Conservation (phyloP, 495 filamentous ascomycete species). For the Aspergillus indologenus region DNA sequence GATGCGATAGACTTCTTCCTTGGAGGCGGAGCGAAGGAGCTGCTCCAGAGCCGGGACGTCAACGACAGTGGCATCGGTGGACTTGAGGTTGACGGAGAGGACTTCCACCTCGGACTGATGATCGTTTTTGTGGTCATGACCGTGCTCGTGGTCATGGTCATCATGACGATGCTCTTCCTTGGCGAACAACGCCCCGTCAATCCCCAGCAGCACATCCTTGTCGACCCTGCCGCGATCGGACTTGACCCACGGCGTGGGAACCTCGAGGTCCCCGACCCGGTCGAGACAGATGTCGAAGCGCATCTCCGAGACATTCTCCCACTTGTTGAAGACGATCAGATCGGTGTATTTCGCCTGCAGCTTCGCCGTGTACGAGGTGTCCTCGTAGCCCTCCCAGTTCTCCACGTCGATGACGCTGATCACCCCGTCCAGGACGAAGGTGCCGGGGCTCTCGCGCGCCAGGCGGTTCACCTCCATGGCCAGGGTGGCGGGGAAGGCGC, state of each 20-base stretch:
- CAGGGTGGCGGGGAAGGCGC: conserved; percentile 83
- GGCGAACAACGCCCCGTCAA: conserved; percentile 76
- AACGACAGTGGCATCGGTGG: conserved; percentile 40
- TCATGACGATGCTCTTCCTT: conserved; percentile 36
- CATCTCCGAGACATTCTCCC: conserved; percentile 71
- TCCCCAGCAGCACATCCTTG: conserved; percentile 74
- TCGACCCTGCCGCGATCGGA: conserved; percentile 72
- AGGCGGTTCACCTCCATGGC: conserved; percentile 93
- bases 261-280: conserved; percentile 78
- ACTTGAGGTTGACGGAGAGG: conserved; percentile 66
- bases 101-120: conserved; percentile 92
- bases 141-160: conserved; percentile 28
- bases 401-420: conserved; percentile 93
- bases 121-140: conserved; percentile 25
- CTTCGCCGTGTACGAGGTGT: conserved; percentile 84
- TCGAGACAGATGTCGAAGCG: conserved; percentile 80
- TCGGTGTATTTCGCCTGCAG: conserved; percentile 89
- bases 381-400: conserved; percentile 95
- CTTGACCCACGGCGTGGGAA: conserved; percentile 78
- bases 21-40: conserved; percentile 67
- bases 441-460: conserved; percentile 47
- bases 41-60: conserved; percentile 62
- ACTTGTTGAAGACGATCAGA: conserved; percentile 92
- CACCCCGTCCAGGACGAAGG: conserved; percentile 82
- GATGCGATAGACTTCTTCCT: conserved; percentile 93